Evolutionary conservation across 768 basidiomycete species (phyloP).

Genomic region (Pulveroboletus sp.): DNA sequence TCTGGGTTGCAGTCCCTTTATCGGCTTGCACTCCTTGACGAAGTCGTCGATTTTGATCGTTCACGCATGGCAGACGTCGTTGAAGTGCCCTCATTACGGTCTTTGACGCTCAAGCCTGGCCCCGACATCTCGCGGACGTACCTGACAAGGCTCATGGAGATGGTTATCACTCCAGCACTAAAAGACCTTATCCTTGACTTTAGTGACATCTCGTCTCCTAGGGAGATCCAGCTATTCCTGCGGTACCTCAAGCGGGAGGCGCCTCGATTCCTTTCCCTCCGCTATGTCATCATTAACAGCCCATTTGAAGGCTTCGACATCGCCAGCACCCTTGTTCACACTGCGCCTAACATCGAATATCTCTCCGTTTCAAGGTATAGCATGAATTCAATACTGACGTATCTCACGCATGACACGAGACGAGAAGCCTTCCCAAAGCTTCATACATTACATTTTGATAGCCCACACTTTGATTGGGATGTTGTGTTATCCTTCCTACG

Average conservation of each 20-base stretch:
- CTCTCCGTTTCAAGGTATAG: constrained; percentile 27
- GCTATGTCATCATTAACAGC: constrained; percentile 19
- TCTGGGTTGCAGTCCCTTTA: constrained; percentile 20
- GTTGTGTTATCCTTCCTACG: constrained; percentile 23
- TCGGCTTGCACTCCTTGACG: constrained; percentile 22
- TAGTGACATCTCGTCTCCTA: constrained; percentile 18
- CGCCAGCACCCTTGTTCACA: constrained; percentile 17
- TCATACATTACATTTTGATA: constrained; percentile 14
- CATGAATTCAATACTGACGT: constrained; percentile 20
- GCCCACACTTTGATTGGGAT: constrained; percentile 29
- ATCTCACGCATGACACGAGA: constrained; percentile 25
- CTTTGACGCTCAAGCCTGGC: constrained; percentile 21
- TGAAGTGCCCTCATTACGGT: constrained; percentile 19
- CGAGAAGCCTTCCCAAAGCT: constrained; percentile 24
- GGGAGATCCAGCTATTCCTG: constrained; percentile 28
- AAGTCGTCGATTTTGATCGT: constrained; percentile 26
- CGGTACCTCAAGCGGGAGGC: constrained; percentile 24
- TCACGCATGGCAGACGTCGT: constrained; percentile 4
- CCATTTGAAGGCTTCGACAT: constrained; percentile 24
- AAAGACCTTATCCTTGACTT: constrained; percentile 26
- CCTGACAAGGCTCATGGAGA: constrained; percentile 22
- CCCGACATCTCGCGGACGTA: constrained; percentile 27
- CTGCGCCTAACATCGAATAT: constrained; percentile 22
- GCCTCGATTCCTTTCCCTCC: constrained; percentile 24
- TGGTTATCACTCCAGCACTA: constrained; percentile 21